Evolutionary conservation across 2,329 filamentous ascomycete genomes (phyloP).

Genomic region (Alternaria rosae): DNA sequence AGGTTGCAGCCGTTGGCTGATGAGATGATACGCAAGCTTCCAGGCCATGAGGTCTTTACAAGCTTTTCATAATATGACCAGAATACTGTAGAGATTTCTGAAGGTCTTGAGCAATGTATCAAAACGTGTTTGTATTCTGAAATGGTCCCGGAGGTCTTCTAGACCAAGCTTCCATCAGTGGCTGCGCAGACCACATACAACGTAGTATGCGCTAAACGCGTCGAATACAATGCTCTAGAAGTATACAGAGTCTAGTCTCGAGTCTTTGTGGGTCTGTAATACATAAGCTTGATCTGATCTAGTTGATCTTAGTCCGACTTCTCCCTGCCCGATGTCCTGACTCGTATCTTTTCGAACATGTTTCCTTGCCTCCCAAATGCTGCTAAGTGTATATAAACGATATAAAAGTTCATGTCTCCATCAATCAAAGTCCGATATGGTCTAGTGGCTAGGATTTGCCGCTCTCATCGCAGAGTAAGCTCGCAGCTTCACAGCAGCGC

Average conservation of each 20-base stretch:
- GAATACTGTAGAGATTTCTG: neutral
- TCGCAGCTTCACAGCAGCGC: slow-evolving; percentile 23
- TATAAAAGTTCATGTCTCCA: too few species aligned
- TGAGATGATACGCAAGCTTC: neutral
- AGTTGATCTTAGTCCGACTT: neutral
- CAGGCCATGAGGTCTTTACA: neutral
- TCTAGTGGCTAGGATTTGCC: slow-evolving; percentile 48
- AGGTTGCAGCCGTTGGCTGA: neutral
- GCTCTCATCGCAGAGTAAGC: slow-evolving; percentile 39
- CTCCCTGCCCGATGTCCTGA: neutral
- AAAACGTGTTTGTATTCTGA: neutral
- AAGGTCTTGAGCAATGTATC: neutral
- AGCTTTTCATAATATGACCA: neutral
- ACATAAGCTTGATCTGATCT: neutral
- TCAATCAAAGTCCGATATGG: slow-evolving; percentile 24
- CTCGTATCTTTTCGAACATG: neutral
- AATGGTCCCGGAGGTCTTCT: neutral
- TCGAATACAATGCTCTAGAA: neutral
- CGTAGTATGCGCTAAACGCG: neutral
- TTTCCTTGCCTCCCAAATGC: neutral
- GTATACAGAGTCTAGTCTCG: neutral
- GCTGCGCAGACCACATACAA: neutral
- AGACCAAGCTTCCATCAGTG: neutral
- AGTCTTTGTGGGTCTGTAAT: neutral
- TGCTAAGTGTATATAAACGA: neutral